Conservation (phyloP, 163 green algal genomes). For the Chloromonas sp. region DNA sequence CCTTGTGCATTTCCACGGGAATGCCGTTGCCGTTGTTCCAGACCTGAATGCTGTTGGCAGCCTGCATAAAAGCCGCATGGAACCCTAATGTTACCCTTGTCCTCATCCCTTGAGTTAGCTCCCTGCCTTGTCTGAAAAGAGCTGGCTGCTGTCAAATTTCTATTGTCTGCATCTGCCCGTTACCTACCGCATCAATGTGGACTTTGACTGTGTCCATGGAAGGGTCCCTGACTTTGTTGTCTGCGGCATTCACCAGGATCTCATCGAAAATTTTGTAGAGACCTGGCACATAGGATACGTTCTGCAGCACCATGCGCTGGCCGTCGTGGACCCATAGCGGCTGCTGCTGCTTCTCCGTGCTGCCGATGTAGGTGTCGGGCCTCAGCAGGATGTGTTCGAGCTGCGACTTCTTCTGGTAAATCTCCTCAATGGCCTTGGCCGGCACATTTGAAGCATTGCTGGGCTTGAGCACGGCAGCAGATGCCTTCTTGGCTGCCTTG, state of each 20-base stretch:
- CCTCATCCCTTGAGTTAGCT: too few species aligned
- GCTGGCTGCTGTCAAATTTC: too few species aligned
- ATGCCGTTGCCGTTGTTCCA: conserved; percentile 96
- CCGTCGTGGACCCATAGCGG: conserved; percentile 90
- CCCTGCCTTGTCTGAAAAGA: too few species aligned
- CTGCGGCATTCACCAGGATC: conserved; percentile 98
- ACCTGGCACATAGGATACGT: conserved; percentile 78
- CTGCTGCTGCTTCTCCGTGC: conserved; percentile 70
- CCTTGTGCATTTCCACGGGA: conserved; percentile 94
- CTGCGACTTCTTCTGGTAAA: conserved; percentile 95
- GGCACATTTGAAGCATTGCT: background rate
- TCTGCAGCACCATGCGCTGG: conserved; percentile 60
- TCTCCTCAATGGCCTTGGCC: conserved; percentile 81
- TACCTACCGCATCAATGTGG: conserved; percentile 69
- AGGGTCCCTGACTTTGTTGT: conserved; percentile 93
- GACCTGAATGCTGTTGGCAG: conserved; percentile 69
- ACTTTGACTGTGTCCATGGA: conserved; percentile 91
- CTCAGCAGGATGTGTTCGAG: conserved; percentile 98
- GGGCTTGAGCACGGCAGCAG: background rate
- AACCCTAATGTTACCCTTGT: too few species aligned
- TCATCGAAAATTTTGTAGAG: conserved; percentile 99
- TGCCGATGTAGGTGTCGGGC: conserved; percentile 97
- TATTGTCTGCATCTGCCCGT: too few species aligned
- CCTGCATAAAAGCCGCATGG: conserved; percentile 25
- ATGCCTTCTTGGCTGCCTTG: conserved; percentile 12